A percentile compares a stretch with the other conserved stretches of the same genome.
phyloP scores from a whole-genome alignment of 2,329 filamentous ascomycete species.

The Escovopsis sp. region DNA sequence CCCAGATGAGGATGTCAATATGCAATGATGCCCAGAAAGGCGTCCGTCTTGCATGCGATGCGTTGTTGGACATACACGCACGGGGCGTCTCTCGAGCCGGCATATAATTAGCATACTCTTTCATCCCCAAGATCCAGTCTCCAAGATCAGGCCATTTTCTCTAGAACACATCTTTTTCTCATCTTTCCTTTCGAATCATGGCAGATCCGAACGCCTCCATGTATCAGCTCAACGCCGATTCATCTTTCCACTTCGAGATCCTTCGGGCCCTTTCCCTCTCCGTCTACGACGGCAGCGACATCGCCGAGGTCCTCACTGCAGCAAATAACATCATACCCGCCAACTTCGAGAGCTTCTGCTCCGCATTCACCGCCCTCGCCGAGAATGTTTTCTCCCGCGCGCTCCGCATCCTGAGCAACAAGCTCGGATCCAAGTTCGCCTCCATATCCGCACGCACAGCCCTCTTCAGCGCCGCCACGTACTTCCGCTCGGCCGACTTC shows the following conservation, averaged over 20 bases:
- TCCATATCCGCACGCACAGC: constrained; percentile 12
- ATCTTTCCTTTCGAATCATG: not conserved
- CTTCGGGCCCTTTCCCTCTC: constrained; percentile 10
- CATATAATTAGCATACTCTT: too few species aligned
- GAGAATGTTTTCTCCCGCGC: constrained; percentile 8
- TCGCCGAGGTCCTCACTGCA: constrained; percentile 18
- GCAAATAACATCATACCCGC: constrained; percentile 9
- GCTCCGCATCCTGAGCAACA: constrained; percentile 3
- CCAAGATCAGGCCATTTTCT: too few species aligned
- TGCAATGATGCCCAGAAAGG: too few species aligned
- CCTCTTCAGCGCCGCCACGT: constrained; percentile 25
- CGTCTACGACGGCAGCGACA: constrained; percentile 13
- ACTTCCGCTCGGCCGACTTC: constrained; percentile 28
- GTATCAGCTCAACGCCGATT: constrained; percentile 10
- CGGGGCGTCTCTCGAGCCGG: not conserved
- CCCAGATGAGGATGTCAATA: too few species aligned
- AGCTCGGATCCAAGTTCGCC: not conserved
- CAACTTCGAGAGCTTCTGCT: constrained; percentile 13
- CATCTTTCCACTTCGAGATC: constrained; percentile 13
- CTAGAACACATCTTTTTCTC: not conserved
- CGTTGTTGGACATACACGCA: not conserved
- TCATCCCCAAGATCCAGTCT: too few species aligned
- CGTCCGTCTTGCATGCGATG: not conserved
- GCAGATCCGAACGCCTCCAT: constrained; percentile 3
- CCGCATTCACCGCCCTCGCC: constrained; percentile 11